Conservation (phyloP, 805 yeast species). For the Suhomyces vadensis region DNA sequence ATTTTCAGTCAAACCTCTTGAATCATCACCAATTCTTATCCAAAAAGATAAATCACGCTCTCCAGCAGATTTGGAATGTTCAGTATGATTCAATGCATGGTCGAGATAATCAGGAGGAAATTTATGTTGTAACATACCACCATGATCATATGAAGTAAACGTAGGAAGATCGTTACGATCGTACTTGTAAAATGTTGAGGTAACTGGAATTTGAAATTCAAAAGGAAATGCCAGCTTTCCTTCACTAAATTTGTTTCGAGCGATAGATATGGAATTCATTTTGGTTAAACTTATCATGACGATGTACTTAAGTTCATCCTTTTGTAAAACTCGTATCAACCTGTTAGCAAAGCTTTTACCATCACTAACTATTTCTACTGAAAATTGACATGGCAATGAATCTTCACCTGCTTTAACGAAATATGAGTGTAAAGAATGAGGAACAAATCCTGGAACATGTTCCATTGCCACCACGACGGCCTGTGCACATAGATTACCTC, state of each 20-base stretch:
- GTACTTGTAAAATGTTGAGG: conserved; percentile 23
- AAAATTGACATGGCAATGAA: conserved; percentile 26
- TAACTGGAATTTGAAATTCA: conserved; percentile 29
- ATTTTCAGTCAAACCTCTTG: neutral
- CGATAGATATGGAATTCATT: conserved; percentile 25
- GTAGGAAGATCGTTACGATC: conserved; percentile 19
- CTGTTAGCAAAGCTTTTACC: conserved; percentile 40
- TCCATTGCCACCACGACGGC: conserved; percentile 39
- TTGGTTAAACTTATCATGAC: conserved; percentile 38
- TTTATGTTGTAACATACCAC: conserved; percentile 24
- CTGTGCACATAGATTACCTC: conserved; percentile 41
- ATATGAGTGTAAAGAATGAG: conserved; percentile 43
- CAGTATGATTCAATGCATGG: conserved; percentile 22
- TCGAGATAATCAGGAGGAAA: conserved; percentile 29
- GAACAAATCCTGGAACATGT: conserved; percentile 29
- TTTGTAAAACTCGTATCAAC: conserved; percentile 31
- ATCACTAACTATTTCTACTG: conserved; percentile 35
- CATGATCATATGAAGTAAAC: conserved; percentile 16
- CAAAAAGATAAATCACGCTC: conserved; percentile 36
- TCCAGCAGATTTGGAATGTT: conserved; percentile 24
- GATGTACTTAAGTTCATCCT: conserved; percentile 30
- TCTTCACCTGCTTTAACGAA: conserved; percentile 42
- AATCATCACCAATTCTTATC: conserved; percentile 28
- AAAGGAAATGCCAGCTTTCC: conserved; percentile 28
- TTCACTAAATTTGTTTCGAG: conserved; percentile 16